A percentile compares a stretch with the other conserved stretches of the same genome.
These are phyloP conservation scores for Curvularia sp. DNA, from an alignment of 2,329 filamentous ascomycete genomes.

Conservation along the genomic window DNA sequence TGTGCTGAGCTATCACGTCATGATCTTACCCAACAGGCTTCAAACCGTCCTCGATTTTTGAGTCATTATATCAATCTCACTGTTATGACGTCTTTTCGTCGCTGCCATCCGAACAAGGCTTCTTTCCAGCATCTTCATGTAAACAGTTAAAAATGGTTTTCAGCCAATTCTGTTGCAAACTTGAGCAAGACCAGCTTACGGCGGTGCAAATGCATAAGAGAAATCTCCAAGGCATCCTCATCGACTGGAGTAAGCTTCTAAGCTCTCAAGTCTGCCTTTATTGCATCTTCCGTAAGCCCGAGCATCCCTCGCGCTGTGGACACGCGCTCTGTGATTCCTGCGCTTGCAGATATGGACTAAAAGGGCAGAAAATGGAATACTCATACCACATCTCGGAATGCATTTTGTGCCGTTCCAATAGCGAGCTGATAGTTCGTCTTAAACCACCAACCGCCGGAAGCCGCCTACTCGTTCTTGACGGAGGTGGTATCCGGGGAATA, in stretches of 20 bases:
- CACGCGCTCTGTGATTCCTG: slow-evolving; percentile 20
- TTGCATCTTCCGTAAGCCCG: slow-evolving; percentile 16
- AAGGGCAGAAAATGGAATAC: slow-evolving; percentile 17
- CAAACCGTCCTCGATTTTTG: slow-evolving; percentile 6
- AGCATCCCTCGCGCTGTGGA: slow-evolving; percentile 20
- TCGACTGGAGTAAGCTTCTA: slow-evolving; percentile 17
- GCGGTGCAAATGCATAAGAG: slow-evolving; percentile 12
- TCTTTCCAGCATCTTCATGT: neutral
- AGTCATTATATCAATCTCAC: slow-evolving; percentile 8
- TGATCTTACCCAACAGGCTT: slow-evolving; percentile 6
- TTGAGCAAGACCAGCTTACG: slow-evolving; percentile 5
- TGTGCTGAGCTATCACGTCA: slow-evolving; percentile 7
- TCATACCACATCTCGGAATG: slow-evolving; percentile 18
- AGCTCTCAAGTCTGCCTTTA: slow-evolving; percentile 19
- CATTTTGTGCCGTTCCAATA: slow-evolving; percentile 16
- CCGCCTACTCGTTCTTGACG: slow-evolving; percentile 23
- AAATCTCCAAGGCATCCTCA: slow-evolving; percentile 12
- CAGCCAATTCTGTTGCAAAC: slow-evolving; percentile 5
- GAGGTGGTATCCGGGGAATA: slow-evolving; percentile 19
- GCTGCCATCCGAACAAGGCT: slow-evolving; percentile 8
- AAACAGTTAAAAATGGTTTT: slow-evolving; percentile 4
- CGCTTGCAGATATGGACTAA: slow-evolving; percentile 13
- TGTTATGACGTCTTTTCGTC: no score
- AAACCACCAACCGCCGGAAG: slow-evolving; percentile 23
- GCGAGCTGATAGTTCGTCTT: slow-evolving; percentile 13